Evolutionary conservation across 2,329 filamentous ascomycete genomes (phyloP).

Genomic region (Xylariaceae sp.): DNA sequence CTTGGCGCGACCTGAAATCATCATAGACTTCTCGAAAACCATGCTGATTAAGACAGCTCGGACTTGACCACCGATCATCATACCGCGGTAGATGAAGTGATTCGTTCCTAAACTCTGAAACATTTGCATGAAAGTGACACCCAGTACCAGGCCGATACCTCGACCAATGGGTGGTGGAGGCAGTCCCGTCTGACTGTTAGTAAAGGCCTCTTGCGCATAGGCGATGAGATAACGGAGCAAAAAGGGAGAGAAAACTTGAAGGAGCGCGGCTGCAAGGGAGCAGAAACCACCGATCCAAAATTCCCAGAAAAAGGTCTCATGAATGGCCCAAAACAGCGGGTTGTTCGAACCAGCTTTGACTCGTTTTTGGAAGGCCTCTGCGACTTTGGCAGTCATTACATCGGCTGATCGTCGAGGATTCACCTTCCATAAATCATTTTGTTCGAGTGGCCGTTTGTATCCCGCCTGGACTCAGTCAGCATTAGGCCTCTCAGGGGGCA

Average conservation of each 20-base stretch:
- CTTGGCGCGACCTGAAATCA: conserved; percentile 78
- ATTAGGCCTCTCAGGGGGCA: neutral
- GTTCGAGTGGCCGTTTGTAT: conserved; percentile 76
- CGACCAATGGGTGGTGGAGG: conserved; percentile 63
- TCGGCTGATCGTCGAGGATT: conserved; percentile 75
- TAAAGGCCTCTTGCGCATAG: conserved; percentile 76
- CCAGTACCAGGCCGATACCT: conserved; percentile 78
- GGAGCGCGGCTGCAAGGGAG: conserved; percentile 64
- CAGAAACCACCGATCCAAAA: conserved; percentile 80
- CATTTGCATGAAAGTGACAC: conserved; percentile 80
- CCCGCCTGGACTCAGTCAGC: conserved; percentile 53
- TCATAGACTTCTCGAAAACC: conserved; percentile 91
- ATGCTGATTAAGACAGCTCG: conserved; percentile 76
- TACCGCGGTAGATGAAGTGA: conserved; percentile 88
- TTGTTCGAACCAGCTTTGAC: conserved; percentile 62
- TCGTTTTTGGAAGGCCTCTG: conserved; percentile 64
- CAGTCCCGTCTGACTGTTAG: conserved; percentile 46
- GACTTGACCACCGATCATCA: conserved; percentile 82
- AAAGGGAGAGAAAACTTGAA: conserved; percentile 81
- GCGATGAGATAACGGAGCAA: conserved; percentile 79
- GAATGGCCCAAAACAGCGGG: conserved; percentile 72
- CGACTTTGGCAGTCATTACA: conserved; percentile 60
- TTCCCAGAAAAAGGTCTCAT: conserved; percentile 79
- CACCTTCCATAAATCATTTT: conserved; percentile 82
- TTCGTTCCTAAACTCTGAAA: conserved; percentile 75